Base-by-base conservation (phyloP, 306 rosid species). In the Vigna nakashimae region DNA sequence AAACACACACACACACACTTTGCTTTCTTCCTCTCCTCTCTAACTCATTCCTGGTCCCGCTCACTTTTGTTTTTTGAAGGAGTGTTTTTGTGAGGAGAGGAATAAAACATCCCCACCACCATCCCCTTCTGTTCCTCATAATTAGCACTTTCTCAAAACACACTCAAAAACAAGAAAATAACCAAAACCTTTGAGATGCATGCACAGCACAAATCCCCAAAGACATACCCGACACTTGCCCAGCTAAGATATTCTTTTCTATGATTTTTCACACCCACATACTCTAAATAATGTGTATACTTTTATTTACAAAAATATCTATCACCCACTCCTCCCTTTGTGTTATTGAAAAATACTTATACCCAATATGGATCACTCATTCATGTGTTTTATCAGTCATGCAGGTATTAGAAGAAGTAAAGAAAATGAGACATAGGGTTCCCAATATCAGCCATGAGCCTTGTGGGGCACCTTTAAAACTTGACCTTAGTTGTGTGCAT, bases 381-480 rank as follows among this genome's bases (percentile, higher is more conserved):
- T 9, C 3, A 8, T 56, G 63, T 56, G 7, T 9, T 56, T 22
- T 22, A 22, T 12, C 2, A 11, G 12, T 13, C 6, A 55, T 56
- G 64, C 56, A 92, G 97, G 94, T 89, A 38, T 66, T 72, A 83
- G 89, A 86, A 3, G 96, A 90, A 85, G 79, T 89, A 32, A 84
- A 85, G 80, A 88, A 79, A 80, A 84, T 71, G 87, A 22, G 72
- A 88, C 73, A 88, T 90, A 59, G 89, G 91, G 59, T 74, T 90
- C 75, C 98, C 98, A 14, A 79, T 89, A 58, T 84, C 86, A 16
- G 88, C 91, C 55, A 91, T 82, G 85, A 86, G 85, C 74, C 65
- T 93, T 1, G 89, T 87, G 74, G 86, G 87, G 2, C 89, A 90
- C 80, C 87, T 93, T 6, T 84, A 89, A 62, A 88, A 90, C 90